Evolutionary conservation across 2,329 filamentous ascomycete genomes (phyloP).

Genomic region (Aspergillus candidus): DNA sequence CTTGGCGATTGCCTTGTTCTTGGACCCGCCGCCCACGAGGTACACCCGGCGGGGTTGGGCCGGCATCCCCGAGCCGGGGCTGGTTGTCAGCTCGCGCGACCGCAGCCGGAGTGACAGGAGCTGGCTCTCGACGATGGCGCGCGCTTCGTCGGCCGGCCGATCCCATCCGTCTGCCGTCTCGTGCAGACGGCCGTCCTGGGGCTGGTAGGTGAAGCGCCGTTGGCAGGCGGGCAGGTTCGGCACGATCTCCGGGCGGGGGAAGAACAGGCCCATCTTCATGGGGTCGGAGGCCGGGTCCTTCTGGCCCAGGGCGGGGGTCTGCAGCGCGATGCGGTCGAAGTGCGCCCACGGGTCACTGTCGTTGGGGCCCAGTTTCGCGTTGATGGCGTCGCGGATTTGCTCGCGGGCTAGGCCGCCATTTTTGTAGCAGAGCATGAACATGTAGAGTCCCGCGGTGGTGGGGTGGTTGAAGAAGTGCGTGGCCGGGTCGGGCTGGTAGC

Average conservation of each 20-base stretch:
- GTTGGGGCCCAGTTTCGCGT: conserved; percentile 43
- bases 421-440: conserved; percentile 99
- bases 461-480: conserved; percentile 99
- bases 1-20: conserved; percentile 81
- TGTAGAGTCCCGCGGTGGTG: conserved; percentile 82
- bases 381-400: conserved; percentile 75
- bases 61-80: conserved; percentile 54
- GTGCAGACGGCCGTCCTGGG: conserved; percentile 45
- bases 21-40: conserved; percentile 85
- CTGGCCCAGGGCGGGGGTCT: conserved; percentile 64
- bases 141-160: conserved; percentile 64
- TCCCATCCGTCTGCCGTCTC: conserved; percentile 51
- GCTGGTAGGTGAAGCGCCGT: conserved; percentile 68
- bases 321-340: conserved; percentile 70
- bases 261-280: conserved; percentile 90
- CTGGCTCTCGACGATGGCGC: conserved; percentile 90
- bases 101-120: conserved; percentile 84
- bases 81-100: conserved; percentile 66
- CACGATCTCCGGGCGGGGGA: conserved; percentile 90
- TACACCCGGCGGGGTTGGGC: conserved; percentile 85
- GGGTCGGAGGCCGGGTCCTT: conserved; percentile 42
- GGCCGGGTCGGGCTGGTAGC: conserved; percentile 79
- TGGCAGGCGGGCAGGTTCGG: conserved; percentile 81
- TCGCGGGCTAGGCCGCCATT: conserved; percentile 93
- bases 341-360: conserved; percentile 60